Percentiles rank a stretch among this genome's conserved stretches.
These are phyloP conservation scores for Daldinia sp. DNA, from an alignment of 2,329 filamentous ascomycete genomes.

Conservation along the genomic window DNA sequence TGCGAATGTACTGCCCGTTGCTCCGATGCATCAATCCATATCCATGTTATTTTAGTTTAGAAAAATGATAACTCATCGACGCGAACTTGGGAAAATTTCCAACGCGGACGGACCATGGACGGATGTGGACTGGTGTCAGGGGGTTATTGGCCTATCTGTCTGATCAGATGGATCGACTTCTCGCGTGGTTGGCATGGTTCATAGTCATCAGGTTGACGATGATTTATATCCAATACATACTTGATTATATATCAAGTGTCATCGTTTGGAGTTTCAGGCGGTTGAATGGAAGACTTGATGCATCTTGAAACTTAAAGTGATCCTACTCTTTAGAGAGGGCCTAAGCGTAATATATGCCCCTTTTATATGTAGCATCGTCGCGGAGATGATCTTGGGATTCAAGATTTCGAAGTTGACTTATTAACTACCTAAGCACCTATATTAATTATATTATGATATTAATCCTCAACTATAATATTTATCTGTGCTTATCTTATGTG, in stretches of 20 bases:
- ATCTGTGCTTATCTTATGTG: too few species aligned
- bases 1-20: background rate
- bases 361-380: slow-evolving; percentile 7
- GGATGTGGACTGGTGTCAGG: slow-evolving; percentile 33
- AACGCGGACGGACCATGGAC: slow-evolving; percentile 7
- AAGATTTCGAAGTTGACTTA: too few species aligned
- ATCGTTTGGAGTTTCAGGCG: slow-evolving; percentile 35
- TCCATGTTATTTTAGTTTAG: background rate
- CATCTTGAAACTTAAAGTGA: slow-evolving; percentile 35
- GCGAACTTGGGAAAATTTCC: slow-evolving; percentile 1
- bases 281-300: slow-evolving; percentile 18
- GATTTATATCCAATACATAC: background rate
- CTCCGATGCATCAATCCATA: background rate
- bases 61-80: slow-evolving; percentile 22
- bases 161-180: slow-evolving; percentile 31
- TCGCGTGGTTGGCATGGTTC: slow-evolving; percentile 31
- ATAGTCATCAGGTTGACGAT: slow-evolving; percentile 18
- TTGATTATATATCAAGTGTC: slow-evolving; percentile 28
- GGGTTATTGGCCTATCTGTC: slow-evolving; percentile 20
- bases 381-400: slow-evolving; percentile 12
- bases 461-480: background rate
- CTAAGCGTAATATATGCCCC: slow-evolving; percentile 23
- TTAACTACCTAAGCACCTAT: background rate
- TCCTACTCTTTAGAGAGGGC: slow-evolving; percentile 13
- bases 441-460: background rate